Conservation (phyloP, 2,329 filamentous ascomycete species). For the Calonectria ilicicola region DNA sequence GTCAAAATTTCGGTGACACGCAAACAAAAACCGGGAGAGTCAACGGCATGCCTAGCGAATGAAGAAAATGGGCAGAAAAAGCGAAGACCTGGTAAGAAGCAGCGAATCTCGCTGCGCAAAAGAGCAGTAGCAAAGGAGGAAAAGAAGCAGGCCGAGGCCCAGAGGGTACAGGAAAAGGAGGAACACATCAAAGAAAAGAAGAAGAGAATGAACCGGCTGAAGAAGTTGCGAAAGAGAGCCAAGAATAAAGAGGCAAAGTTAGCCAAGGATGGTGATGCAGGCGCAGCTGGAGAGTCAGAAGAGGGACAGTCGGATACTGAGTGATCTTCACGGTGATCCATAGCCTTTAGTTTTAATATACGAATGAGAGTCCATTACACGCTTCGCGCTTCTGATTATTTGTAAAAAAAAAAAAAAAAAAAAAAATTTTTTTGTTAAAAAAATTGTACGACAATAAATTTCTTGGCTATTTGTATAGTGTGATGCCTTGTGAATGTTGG, state of each 20-base stretch:
- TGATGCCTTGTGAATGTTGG: background rate
- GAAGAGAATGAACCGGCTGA: conserved; percentile 69
- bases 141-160: conserved; percentile 52
- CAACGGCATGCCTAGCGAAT: conserved; percentile 12
- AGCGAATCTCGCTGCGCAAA: conserved; percentile 63
- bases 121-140: conserved; percentile 57
- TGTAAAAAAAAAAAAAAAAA: too few relatives aligned
- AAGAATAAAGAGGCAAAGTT: conserved; percentile 69
- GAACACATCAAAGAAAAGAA: conserved; percentile 71
- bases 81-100: conserved; percentile 69
- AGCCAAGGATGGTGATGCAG: conserved; percentile 35
- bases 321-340: background rate
- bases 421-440: too few relatives aligned
- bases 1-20: conserved; percentile 55
- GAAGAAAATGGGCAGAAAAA: conserved; percentile 45
- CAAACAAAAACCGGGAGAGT: conserved; percentile 34
- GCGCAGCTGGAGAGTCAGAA: conserved; percentile 36
- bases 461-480: background rate
- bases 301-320: conserved; percentile 34
- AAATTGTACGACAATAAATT: background rate
- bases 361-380: background rate
- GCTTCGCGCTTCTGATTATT: too few relatives aligned
- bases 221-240: conserved; percentile 68
- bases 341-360: background rate
- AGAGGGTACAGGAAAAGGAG: conserved; percentile 62